Base-by-base conservation (phyloP, 1,284 basidiomycete species). In the Ceratobasidium sp. region DNA sequence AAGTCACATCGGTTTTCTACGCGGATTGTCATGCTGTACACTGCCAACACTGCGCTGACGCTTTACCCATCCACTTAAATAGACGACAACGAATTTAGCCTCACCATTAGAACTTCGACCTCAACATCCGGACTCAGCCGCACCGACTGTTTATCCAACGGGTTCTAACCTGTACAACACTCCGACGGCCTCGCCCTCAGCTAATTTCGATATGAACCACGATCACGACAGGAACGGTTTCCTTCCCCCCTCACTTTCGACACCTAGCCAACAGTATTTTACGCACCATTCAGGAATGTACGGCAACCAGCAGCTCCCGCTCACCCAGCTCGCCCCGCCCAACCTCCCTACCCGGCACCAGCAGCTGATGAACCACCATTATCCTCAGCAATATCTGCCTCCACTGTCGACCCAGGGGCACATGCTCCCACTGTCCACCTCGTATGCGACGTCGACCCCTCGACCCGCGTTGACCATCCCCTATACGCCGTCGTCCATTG, bases 401-500 rank as follows among this genome's bases (percentile, higher is more conserved):
- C 55, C 63, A 8, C 47, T 32, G 9, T 67, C 63, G 21, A 49
- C 63, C 11, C 49, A 67, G 63, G 23, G 38, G 13, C 63, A 55
- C 35, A 49, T 67, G 49, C 63, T 54, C 43, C 28, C 63, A 28
- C 21, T 55, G 35, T 52, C 63, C 2, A 50, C 49, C 6, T 38
- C 32, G 23, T 67, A 67, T n/a, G 63, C 49, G 23, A 28, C 62
- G n/a, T 52, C 62, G 21, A 44, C 63, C 26, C 55, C 55, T 38
- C 50, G 30, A 35, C 35, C 26, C 28, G 63, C 32, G 5, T 55
- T 67, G 47, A 35, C 28, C n/a, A 55, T 67, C 23, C 63, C 63
- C n/a, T 67, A 67, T 35, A 67, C 63, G 26, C 49, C 63, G 1
- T 67, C 63, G 28, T 67, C 63, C 35, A 67, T 67, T 38, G 63